A percentile compares a stretch with the other conserved stretches of the same genome.
phyloP scores from a whole-genome alignment of 2,329 filamentous ascomycete genomes.

The Knoxdaviesia proteae region DNA sequence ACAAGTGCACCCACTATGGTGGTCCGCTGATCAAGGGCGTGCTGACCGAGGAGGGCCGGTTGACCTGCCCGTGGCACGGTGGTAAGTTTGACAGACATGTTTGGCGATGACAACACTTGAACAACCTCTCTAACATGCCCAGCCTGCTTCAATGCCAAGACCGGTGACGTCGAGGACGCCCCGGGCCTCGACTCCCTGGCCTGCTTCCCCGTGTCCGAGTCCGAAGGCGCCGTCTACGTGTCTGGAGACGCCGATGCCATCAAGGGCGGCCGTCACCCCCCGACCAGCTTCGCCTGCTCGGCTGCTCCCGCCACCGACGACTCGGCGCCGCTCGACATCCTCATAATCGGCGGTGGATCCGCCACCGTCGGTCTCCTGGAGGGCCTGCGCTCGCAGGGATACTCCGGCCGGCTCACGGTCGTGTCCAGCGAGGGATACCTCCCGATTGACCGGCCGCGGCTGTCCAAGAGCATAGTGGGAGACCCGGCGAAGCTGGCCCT shows the following conservation, averaged over 20 bases:
- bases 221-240: constrained; percentile 67
- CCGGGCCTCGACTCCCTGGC: constrained; percentile 74
- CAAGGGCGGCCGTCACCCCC: constrained; percentile 52
- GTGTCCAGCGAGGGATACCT: constrained; percentile 68
- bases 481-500: constrained; percentile 61
- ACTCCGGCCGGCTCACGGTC: constrained; percentile 58
- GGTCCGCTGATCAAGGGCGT: constrained; percentile 77
- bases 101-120: not conserved
- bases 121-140: not conserved
- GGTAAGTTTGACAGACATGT: constrained; percentile 27
- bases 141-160: constrained; percentile 84
- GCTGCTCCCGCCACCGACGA: constrained; percentile 15
- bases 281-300: constrained; percentile 50
- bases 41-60: constrained; percentile 55
- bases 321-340: constrained; percentile 27
- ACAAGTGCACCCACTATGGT: constrained; percentile 82
- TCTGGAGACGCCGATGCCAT: constrained; percentile 59
- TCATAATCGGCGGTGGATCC: constrained; percentile 78
- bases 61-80: constrained; percentile 95
- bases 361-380: constrained; percentile 68
- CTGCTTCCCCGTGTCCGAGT: constrained; percentile 62
- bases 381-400: constrained; percentile 63
- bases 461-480: constrained; percentile 79
- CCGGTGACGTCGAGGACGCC: constrained; percentile 86
- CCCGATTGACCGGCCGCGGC: constrained; percentile 83